These are phyloP conservation scores for Xylariaceae sp. DNA, from an alignment of 2,329 filamentous ascomycete species.

Conservation along the genomic window DNA sequence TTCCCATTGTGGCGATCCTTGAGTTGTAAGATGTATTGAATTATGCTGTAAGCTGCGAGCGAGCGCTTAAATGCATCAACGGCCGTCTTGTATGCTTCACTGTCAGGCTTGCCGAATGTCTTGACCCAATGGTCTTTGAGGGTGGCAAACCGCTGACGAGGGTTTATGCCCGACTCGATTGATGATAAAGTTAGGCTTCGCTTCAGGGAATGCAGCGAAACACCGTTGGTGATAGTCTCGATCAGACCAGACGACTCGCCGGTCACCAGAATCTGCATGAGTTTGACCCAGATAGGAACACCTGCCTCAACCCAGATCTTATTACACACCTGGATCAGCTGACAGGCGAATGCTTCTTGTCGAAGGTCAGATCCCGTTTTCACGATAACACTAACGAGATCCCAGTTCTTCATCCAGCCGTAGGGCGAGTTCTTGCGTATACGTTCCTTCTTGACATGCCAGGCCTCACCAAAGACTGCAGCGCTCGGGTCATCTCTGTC, in stretches of 20 bases:
- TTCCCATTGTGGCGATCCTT: slow-evolving; percentile 87
- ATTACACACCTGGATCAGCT: slow-evolving; percentile 76
- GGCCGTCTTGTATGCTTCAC: slow-evolving; percentile 65
- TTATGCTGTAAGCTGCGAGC: slow-evolving; percentile 81
- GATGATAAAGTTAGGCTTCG: slow-evolving; percentile 73
- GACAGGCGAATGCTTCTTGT: slow-evolving; percentile 83
- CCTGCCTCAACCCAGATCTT: slow-evolving; percentile 75
- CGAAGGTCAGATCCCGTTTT: slow-evolving; percentile 80
- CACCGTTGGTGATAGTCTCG: slow-evolving; percentile 84
- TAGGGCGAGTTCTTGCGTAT: slow-evolving; percentile 81
- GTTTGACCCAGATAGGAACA: slow-evolving; percentile 80
- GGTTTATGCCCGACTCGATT: slow-evolving; percentile 69
- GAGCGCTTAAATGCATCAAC: slow-evolving; percentile 76
- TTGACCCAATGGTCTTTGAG: slow-evolving; percentile 79
- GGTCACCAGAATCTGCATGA: slow-evolving; percentile 82
- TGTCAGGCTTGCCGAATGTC: slow-evolving; percentile 68
- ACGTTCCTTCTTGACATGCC: slow-evolving; percentile 78
- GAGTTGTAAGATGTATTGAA: slow-evolving; percentile 77
- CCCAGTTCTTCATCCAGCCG: slow-evolving; percentile 88
- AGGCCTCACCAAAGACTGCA: slow-evolving; percentile 82
- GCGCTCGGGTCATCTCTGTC: slow-evolving; percentile 83
- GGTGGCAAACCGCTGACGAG: slow-evolving; percentile 71
- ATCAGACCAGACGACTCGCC: slow-evolving; percentile 81
- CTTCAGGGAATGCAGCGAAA: slow-evolving; percentile 82
- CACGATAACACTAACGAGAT: slow-evolving; percentile 80